Base-by-base conservation (phyloP, 495 filamentous ascomycete genomes). In the Hyaloscypha hepaticicola region DNA sequence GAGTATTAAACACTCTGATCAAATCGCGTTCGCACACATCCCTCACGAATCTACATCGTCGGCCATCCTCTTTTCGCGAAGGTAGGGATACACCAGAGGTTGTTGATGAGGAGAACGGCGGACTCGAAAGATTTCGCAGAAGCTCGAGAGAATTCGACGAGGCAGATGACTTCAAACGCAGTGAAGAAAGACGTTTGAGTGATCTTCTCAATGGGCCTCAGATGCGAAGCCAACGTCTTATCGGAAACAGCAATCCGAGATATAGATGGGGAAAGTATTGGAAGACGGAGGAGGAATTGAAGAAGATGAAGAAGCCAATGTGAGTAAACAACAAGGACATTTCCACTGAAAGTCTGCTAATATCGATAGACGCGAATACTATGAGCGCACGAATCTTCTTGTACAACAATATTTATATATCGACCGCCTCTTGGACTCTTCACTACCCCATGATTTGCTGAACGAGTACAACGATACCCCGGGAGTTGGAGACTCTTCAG, bases 381-480 rank as follows among this genome's bases (percentile, higher is more conserved):
- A 97, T 73, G 87, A 93, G 73, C 84, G 89, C 6, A 92, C 83
- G 69, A 97, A 97, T 73, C 82, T 81, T 59, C 76, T 97, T 11
- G 85, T 97, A 57, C 88, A 92, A 62, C 90, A 92, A 68, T 97
- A 96, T 73, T 81, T 91, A 55, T 96, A 94, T 70, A 96, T 96
- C 67, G 93, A 97, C 74, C 83, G 89, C n/a, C 77, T 97, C 22
- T 82, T 97, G 34, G 92, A 96, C 74, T 96, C 91, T 14, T 93
- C 92, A 7, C 78, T 96, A 6, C 92, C 93, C 0, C 91, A 92
- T 65, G 85, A 90, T 70, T 78, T 97, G 19, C 85, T 97, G 57
- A 90, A 95, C 69, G 93, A 96, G 69, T 97, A 97, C 75, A 83
- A 84, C 60, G 72, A 85, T 52, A 76, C 84, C 63, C 70, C 77